A percentile compares a stretch with the other conserved stretches of the same genome.
Evolutionary conservation across 2,329 filamentous ascomycete species (phyloP).

Genomic region (Arthrobotrys pseudoclavata): DNA sequence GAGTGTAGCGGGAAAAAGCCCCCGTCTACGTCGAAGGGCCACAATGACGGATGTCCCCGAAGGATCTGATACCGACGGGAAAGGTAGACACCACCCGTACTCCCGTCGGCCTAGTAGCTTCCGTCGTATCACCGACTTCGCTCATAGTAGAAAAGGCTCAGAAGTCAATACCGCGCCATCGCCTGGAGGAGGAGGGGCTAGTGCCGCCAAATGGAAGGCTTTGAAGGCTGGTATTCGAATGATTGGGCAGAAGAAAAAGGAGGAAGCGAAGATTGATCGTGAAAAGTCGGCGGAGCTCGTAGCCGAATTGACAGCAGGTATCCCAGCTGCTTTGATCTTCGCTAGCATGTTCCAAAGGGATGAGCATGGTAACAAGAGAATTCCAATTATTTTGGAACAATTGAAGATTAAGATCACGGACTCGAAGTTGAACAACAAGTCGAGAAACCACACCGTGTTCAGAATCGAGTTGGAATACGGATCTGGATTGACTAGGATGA

Average conservation of each 20-base stretch:
- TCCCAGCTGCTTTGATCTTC: slow-evolving; percentile 91
- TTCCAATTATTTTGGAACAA: slow-evolving; percentile 94
- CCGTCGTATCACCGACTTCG: slow-evolving; percentile 69
- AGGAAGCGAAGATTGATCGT: slow-evolving; percentile 87
- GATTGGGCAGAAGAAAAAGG: slow-evolving; percentile 80
- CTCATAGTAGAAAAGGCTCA: slow-evolving; percentile 65
- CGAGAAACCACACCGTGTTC: slow-evolving; percentile 84
- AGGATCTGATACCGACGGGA: slow-evolving; percentile 51
- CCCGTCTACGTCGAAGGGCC: slow-evolving; percentile 65
- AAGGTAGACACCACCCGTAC: slow-evolving; percentile 34
- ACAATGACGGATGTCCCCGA: slow-evolving; percentile 70
- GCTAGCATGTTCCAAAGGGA: slow-evolving; percentile 98
- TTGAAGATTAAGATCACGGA: slow-evolving; percentile 89
- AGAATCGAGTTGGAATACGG: slow-evolving; percentile 95
- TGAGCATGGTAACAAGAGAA: slow-evolving; percentile 93
- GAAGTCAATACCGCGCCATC: slow-evolving; percentile 59
- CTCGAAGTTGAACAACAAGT: slow-evolving; percentile 69
- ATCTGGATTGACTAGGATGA: slow-evolving; percentile 94
- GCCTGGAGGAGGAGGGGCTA: slow-evolving; percentile 68
- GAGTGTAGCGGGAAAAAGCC: slow-evolving; percentile 17
- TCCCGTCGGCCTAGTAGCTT: slow-evolving; percentile 64
- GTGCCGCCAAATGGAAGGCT: slow-evolving; percentile 89
- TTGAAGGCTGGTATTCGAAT: slow-evolving; percentile 89
- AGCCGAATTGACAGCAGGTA: slow-evolving; percentile 91
- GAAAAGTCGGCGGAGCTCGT: slow-evolving; percentile 96